These are phyloP conservation scores for Mycena pura DNA, from an alignment of 768 basidiomycete species.

Conservation along the genomic window DNA sequence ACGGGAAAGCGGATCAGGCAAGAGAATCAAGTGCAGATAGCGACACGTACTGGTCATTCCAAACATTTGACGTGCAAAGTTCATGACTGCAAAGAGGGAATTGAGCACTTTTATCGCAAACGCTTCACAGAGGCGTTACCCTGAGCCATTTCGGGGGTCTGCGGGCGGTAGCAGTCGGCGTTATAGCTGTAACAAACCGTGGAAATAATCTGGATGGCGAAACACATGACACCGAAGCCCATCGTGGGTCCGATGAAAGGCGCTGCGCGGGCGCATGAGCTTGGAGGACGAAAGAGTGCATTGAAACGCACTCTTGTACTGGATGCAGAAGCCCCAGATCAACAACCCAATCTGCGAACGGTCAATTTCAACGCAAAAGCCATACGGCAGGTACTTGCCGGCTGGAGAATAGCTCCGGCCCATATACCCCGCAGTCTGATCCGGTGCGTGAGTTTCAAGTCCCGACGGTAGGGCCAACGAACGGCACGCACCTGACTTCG, in stretches of 20 bases:
- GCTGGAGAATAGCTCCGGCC: slow-evolving; percentile 15
- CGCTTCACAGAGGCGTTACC: too few relatives aligned
- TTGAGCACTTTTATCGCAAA: too few relatives aligned
- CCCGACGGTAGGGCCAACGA: neutral
- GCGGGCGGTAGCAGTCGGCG: slow-evolving; percentile 17
- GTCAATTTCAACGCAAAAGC: neutral
- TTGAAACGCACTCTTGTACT: slow-evolving; percentile 16
- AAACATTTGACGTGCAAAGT: slow-evolving; percentile 21
- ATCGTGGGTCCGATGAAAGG: slow-evolving; percentile 16
- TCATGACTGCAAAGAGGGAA: too few relatives aligned
- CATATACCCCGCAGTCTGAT: slow-evolving; percentile 20
- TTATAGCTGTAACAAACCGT: slow-evolving; percentile 13
- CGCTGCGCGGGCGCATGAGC: neutral
- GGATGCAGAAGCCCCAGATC: slow-evolving; percentile 19
- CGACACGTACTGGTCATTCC: slow-evolving; percentile 22
- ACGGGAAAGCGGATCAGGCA: neutral
- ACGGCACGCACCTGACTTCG: slow-evolving; percentile 9
- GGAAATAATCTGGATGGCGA: slow-evolving; percentile 21
- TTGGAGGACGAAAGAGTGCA: neutral
- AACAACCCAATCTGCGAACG: slow-evolving; percentile 8
- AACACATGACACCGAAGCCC: slow-evolving; percentile 22
- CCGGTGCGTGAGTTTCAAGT: neutral
- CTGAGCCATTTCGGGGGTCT: slow-evolving; percentile 18
- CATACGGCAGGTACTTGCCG: neutral
- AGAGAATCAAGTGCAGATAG: neutral